Evolutionary conservation across 176 grass and related monocot genomes (phyloP).

Genomic region (Raddia guianensis): DNA sequence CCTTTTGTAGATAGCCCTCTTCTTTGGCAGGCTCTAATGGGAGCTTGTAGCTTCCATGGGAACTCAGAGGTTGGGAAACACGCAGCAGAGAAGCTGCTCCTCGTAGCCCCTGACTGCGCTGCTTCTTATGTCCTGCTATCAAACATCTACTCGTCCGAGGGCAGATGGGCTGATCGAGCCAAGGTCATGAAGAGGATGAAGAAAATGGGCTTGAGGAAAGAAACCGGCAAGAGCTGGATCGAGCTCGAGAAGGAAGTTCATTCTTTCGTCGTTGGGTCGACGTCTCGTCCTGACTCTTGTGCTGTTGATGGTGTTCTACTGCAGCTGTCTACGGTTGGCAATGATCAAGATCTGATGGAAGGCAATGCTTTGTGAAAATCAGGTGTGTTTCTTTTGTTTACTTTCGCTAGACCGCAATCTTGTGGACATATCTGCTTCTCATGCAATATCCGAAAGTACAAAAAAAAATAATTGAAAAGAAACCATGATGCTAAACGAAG

Average conservation of each 20-base stretch:
- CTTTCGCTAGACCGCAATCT: neutral
- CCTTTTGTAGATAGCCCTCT: constrained; percentile 45
- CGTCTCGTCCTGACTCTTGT: constrained; percentile 43
- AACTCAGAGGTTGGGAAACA: constrained; percentile 69
- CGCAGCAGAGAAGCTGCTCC: constrained; percentile 63
- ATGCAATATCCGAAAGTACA: neutral
- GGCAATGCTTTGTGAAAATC: constrained; percentile 34
- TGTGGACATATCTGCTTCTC: constrained; percentile 1
- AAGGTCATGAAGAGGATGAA: constrained; percentile 72
- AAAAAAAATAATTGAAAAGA: too few relatives aligned
- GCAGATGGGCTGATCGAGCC: constrained; percentile 68
- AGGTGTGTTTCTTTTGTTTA: neutral
- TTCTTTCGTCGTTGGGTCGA: constrained; percentile 43
- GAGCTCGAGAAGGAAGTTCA: constrained; percentile 64
- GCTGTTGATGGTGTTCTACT: constrained; percentile 45
- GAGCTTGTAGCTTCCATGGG: constrained; percentile 76
- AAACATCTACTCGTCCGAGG: constrained; percentile 71
- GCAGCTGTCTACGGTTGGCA: constrained; percentile 38
- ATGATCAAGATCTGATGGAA: constrained; percentile 54
- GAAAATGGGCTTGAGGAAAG: constrained; percentile 65
- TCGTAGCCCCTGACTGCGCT: constrained; percentile 50
- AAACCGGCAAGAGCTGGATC: constrained; percentile 90
- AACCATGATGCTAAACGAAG: too few relatives aligned
- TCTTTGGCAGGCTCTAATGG: constrained; percentile 86
- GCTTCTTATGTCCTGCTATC: constrained; percentile 73